A percentile compares a stretch with the other conserved stretches of the same genome.
phyloP scores from a whole-genome alignment of 345 rosid genomes.

The Capsella bursapastoris region DNA sequence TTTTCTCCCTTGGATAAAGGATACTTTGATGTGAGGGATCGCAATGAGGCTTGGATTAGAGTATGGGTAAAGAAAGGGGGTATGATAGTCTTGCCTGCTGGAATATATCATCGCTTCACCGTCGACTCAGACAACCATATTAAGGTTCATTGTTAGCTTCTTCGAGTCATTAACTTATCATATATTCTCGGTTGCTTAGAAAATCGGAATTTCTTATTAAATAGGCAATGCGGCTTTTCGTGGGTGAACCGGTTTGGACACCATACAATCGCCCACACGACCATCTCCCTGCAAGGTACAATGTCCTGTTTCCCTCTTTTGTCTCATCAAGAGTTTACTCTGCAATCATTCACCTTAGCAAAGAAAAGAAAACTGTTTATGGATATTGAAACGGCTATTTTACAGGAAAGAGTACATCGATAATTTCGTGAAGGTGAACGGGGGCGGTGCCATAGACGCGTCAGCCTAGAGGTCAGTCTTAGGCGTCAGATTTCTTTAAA shows the following conservation, averaged over 20 bases:
- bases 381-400: constrained; percentile 1
- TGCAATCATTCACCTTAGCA: neutral
- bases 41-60: constrained; percentile 72
- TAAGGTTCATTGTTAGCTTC: constrained; percentile 62
- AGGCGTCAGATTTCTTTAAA: neutral
- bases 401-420: constrained; percentile 80
- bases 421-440: constrained; percentile 51
- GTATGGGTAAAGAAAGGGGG: constrained; percentile 86
- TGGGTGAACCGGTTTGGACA: constrained; percentile 88
- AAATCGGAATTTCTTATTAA: neutral
- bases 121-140: constrained; percentile 73
- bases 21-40: constrained; percentile 85
- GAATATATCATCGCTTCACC: constrained; percentile 85
- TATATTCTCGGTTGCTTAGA: neutral
- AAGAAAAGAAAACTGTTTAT: neutral
- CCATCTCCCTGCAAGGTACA: constrained; percentile 80
- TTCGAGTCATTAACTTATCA: neutral
- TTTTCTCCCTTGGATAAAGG: constrained; percentile 52
- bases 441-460: constrained; percentile 53
- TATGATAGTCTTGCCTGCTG: constrained; percentile 86
- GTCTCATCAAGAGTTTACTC: neutral
- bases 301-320: neutral
- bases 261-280: constrained; percentile 91
- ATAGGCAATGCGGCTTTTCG: constrained; percentile 90
- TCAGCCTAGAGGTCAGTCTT: constrained; percentile 44